Evolutionary conservation across 1,284 basidiomycete genomes (phyloP).

Genomic region (Ceratobasidium sp.): DNA sequence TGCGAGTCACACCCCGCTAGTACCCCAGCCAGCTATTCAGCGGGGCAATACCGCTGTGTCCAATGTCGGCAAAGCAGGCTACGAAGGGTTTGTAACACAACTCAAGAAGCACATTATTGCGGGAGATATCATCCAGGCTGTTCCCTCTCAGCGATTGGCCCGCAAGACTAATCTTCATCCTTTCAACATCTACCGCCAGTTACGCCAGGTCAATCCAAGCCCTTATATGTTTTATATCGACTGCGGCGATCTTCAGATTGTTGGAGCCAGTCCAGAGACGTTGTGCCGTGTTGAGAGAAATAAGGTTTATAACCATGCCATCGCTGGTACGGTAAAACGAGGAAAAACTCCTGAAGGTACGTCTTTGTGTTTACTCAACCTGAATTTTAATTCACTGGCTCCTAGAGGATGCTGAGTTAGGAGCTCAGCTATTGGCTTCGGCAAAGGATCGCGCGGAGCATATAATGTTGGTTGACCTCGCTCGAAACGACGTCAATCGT

Average conservation of each 20-base stretch:
- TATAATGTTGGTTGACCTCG: constrained; percentile 98
- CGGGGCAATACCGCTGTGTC: constrained; percentile 62
- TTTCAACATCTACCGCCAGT: constrained; percentile 94
- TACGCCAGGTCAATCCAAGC: constrained; percentile 94
- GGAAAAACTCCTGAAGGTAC: constrained; percentile 84
- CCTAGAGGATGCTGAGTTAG: constrained; percentile 86
- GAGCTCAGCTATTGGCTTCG: constrained; percentile 76
- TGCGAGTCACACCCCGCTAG: constrained; percentile 59
- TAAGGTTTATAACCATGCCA: constrained; percentile 97
- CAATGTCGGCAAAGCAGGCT: constrained; percentile 94
- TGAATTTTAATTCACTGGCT: constrained; percentile 6
- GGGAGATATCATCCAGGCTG: constrained; percentile 99
- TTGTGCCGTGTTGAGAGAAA: constrained; percentile 94
- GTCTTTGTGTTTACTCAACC: constrained; percentile 44
- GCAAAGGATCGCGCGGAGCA: constrained; percentile 98
- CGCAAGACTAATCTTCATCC: constrained; percentile 90
- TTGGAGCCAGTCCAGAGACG: constrained; percentile 97
- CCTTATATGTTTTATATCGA: constrained; percentile 99
- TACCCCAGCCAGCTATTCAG: constrained; percentile 70
- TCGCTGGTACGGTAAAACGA: constrained; percentile 92
- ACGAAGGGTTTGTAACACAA: constrained; percentile 89
- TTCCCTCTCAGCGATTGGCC: constrained; percentile 90
- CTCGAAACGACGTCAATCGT: constrained; percentile 98
- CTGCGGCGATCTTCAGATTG: constrained; percentile 89
- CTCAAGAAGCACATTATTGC: constrained; percentile 94